Percentiles rank a stretch among this genome's conserved stretches.
phyloP scores from a whole-genome alignment of 108 stramenopile species.

The Skeletonema grethae region DNA sequence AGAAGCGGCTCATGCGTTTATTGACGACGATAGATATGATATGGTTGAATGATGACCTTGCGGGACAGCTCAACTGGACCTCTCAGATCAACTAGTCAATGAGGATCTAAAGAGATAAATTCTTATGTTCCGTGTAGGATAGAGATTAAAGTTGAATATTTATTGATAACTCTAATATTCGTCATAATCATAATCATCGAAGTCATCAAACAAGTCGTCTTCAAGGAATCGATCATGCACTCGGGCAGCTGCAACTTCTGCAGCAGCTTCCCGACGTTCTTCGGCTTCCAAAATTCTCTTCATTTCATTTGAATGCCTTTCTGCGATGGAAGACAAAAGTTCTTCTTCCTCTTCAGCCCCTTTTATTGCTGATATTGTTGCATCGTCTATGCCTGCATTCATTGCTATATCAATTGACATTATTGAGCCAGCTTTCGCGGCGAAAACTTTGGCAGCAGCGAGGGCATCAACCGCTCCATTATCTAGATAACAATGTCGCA shows the following conservation, averaged over 20 bases:
- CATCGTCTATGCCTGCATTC: conserved; percentile 72
- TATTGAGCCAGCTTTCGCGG: conserved; percentile 26
- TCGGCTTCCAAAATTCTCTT: conserved; percentile 56
- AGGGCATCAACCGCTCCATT: conserved; percentile 76
- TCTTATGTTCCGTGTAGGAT: too few relatives aligned
- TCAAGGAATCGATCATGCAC: conserved; percentile 19
- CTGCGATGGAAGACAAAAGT: conserved; percentile 61
- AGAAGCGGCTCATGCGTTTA: too few relatives aligned
- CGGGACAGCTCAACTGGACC: too few relatives aligned
- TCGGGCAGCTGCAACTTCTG: conserved; percentile 29
- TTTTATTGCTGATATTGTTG: conserved; percentile 56
- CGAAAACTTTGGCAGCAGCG: conserved; percentile 56
- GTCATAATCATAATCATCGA: conserved; percentile 16
- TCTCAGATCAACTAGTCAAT: too few relatives aligned
- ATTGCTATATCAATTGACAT: conserved; percentile 63
- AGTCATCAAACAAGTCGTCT: conserved; percentile 18
- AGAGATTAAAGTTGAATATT: too few relatives aligned
- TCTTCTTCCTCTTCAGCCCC: conserved; percentile 36
- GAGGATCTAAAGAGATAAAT: too few relatives aligned
- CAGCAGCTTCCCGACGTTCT: conserved; percentile 55
- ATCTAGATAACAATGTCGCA: conserved; percentile 72
- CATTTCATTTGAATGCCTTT: conserved; percentile 59
- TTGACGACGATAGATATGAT: too few relatives aligned
- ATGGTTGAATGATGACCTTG: too few relatives aligned
- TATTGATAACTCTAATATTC: conserved; percentile 3